Conservation (phyloP, 1,284 basidiomycete genomes). For the Sanghuangporus baumii region DNA sequence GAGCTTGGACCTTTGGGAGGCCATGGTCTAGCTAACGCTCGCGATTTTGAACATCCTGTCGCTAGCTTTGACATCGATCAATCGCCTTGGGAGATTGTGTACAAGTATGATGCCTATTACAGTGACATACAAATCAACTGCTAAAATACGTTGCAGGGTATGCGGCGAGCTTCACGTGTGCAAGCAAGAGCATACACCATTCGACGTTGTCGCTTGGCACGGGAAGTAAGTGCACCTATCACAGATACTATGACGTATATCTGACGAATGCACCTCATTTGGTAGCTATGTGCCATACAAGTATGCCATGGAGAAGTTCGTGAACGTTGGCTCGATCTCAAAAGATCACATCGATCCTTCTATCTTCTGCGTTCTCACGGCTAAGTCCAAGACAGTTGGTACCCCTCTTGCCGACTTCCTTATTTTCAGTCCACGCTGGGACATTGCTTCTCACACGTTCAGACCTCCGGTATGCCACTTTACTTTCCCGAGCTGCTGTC, state of each 20-base stretch:
- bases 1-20: conserved; percentile 64
- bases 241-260: neutral
- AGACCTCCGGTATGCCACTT: conserved; percentile 31
- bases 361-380: conserved; percentile 60
- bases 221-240: conserved; percentile 3
- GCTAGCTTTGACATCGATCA: conserved; percentile 62
- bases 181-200: conserved; percentile 61
- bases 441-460: conserved; percentile 47
- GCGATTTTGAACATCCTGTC: conserved; percentile 61
- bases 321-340: conserved; percentile 59
- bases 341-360: conserved; percentile 63
- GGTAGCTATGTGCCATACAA: conserved; percentile 67
- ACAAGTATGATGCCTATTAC: conserved; percentile 32
- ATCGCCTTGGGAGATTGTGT: conserved; percentile 40
- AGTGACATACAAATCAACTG: conserved; percentile 1
- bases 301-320: conserved; percentile 63
- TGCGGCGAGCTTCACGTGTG: conserved; percentile 51
- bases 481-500: conserved; percentile 12
- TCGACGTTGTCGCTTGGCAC: conserved; percentile 70
- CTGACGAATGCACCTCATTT: neutral
- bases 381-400: conserved; percentile 51
- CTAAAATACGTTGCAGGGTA: conserved; percentile 26
- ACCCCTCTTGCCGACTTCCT: conserved; percentile 57
- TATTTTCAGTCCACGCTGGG: conserved; percentile 60
- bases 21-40: conserved; percentile 53